Percentiles rank a stretch among this genome's conserved stretches.
Conservation (phyloP, 1,284 basidiomycete species). For the Takashimella tepidaria region DNA sequence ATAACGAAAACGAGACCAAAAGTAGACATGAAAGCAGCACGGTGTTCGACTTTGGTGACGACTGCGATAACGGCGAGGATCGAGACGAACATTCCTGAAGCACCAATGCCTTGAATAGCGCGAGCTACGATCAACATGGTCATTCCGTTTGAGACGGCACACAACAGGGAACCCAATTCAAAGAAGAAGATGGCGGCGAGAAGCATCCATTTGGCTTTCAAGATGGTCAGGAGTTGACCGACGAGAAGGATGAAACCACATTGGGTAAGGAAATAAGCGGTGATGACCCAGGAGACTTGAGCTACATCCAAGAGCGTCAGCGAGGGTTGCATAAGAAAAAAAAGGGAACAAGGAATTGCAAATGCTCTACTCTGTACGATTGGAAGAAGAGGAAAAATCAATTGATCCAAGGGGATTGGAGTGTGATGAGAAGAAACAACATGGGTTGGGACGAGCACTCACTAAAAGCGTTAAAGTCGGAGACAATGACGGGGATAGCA, state of each 20-base stretch:
- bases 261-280: slow-evolving; percentile 50
- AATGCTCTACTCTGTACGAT: no score
- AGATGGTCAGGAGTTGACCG: slow-evolving; percentile 48
- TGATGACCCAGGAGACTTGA: slow-evolving; percentile 49
- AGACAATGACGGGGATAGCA: slow-evolving; percentile 49
- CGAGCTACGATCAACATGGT: slow-evolving; percentile 52
- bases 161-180: slow-evolving; percentile 52
- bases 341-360: no score
- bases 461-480: slow-evolving; percentile 48
- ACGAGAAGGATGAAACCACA: slow-evolving; percentile 47
- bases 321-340: neutral
- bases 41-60: slow-evolving; percentile 46
- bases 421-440: neutral
- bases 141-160: slow-evolving; percentile 50
- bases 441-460: slow-evolving; percentile 6
- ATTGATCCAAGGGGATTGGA: neutral
- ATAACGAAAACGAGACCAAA: slow-evolving; percentile 48
- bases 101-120: slow-evolving; percentile 47
- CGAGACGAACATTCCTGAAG: slow-evolving; percentile 43
- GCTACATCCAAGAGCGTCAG: no score
- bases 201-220: slow-evolving; percentile 51
- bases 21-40: slow-evolving; percentile 45
- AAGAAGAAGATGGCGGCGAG: slow-evolving; percentile 50
- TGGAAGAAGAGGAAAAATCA: no score
- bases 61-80: slow-evolving; percentile 48